phyloP scores from a whole-genome alignment of 164 flowering plant species.

The Nymphaea thermarum region DNA sequence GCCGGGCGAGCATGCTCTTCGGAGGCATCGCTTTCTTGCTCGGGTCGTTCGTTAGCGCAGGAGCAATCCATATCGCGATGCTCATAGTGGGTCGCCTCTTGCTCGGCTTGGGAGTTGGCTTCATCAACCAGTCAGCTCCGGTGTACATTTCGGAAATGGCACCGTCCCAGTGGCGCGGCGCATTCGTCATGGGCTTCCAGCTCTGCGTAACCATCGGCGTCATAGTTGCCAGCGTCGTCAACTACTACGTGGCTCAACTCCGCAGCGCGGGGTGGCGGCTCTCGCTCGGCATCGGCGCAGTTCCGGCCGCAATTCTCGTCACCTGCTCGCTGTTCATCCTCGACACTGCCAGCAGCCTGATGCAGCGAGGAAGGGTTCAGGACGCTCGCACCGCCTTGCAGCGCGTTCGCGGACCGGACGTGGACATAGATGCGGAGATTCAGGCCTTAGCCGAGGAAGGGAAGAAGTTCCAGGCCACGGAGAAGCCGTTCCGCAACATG shows the following conservation, averaged over 20 bases:
- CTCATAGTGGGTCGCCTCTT: background rate
- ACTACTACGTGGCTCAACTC: conserved; percentile 28
- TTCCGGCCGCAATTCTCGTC: conserved; percentile 48
- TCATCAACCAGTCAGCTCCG: conserved; percentile 17
- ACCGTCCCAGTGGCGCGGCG: conserved; percentile 61
- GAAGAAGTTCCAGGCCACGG: background rate
- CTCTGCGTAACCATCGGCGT: conserved; percentile 51
- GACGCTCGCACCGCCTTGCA: background rate
- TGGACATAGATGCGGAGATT: conserved; percentile 4
- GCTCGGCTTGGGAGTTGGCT: background rate
- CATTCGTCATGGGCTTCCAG: conserved; percentile 53
- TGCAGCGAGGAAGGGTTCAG: background rate
- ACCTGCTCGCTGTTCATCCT: conserved; percentile 38
- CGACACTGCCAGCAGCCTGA: conserved; percentile 8
- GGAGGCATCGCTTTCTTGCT: background rate
- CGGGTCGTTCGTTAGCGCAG: background rate
- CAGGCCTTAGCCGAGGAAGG: conserved; percentile 19
- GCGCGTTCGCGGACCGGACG: background rate
- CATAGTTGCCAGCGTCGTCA: conserved; percentile 36
- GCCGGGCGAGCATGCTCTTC: background rate
- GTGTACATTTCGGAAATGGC: conserved; percentile 62
- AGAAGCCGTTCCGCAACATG: background rate
- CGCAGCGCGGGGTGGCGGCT: conserved; percentile 47
- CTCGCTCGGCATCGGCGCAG: conserved; percentile 51
- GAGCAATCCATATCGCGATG: background rate